phyloP scores from a whole-genome alignment of 179 eudicot species.

The Beta lomatogona region DNA sequence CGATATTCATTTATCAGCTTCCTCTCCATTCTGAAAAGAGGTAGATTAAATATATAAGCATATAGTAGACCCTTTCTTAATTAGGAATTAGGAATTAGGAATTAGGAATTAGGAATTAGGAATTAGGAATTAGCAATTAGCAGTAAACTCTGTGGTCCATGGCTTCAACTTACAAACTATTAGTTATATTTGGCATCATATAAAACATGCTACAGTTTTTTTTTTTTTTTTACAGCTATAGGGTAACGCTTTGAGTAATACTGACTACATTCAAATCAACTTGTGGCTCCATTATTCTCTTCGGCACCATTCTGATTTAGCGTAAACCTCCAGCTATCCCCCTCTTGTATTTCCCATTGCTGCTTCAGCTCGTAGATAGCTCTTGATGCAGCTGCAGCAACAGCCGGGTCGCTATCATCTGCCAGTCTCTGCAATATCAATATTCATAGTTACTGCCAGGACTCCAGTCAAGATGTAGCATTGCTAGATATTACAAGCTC shows the following conservation, averaged over 20 bases:
- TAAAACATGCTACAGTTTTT: conserved; percentile 26
- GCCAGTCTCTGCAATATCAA: conserved; percentile 67
- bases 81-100: no score
- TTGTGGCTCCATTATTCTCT: conserved; percentile 27
- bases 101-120: no score
- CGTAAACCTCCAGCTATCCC: conserved; percentile 87
- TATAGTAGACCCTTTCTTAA: background rate
- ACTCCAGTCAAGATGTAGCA: background rate
- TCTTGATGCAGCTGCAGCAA: conserved; percentile 85
- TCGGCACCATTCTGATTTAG: conserved; percentile 43
- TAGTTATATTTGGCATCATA: conserved; percentile 10
- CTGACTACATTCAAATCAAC: conserved; percentile 10
- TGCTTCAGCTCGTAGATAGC: conserved; percentile 80
- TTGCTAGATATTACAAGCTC: background rate
- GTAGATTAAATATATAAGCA: background rate
- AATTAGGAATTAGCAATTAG: conserved; percentile 17
- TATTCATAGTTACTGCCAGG: background rate
- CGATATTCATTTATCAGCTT: no score
- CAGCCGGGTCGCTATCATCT: conserved; percentile 87
- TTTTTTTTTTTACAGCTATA: conserved; percentile 18
- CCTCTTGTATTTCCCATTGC: conserved; percentile 96
- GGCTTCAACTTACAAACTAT: conserved; percentile 13
- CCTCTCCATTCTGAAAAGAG: no score
- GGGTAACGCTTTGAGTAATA: background rate
- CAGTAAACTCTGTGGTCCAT: conserved; percentile 22